phyloP scores from a whole-genome alignment of 768 basidiomycete genomes.

The Suillus subalutaceus region DNA sequence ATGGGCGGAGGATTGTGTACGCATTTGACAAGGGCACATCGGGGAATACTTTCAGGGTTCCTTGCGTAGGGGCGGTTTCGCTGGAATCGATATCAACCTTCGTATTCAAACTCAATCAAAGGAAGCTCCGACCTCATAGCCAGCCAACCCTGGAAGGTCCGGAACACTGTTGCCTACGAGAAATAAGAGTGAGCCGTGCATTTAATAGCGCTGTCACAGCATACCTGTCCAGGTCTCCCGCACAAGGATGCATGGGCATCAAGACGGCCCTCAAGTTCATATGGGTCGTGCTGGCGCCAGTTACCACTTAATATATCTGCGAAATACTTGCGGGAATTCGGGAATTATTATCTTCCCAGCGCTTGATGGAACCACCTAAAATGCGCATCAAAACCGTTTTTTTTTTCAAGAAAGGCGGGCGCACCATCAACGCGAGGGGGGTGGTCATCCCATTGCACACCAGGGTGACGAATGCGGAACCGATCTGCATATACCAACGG shows the following conservation, averaged over 20 bases:
- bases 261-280: conserved; percentile 60
- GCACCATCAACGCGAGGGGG: conserved; percentile 57
- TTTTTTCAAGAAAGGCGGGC: conserved; percentile 26
- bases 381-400: conserved; percentile 3
- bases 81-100: conserved; percentile 31
- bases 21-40: conserved; percentile 67
- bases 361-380: conserved; percentile 72
- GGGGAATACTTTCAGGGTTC: conserved; percentile 71
- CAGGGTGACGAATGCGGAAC: conserved; percentile 73
- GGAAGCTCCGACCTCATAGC: conserved; percentile 54
- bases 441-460: conserved; percentile 54
- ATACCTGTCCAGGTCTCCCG: conserved; percentile 53
- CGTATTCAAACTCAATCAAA: conserved; percentile 9
- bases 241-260: conserved; percentile 67
- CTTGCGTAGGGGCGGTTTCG: conserved; percentile 69
- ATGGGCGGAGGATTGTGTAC: conserved; percentile 75
- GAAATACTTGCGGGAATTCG: conserved; percentile 62
- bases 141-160: conserved; percentile 81
- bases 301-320: conserved; percentile 60
- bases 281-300: conserved; percentile 71
- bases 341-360: conserved; percentile 69
- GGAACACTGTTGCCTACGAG: conserved; percentile 49
- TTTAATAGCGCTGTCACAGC: conserved; percentile 5
- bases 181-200: conserved; percentile 1
- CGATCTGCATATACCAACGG: conserved; percentile 75